Conservation (phyloP, 371 early-diverging fungal species). For the Globomyces sp. region DNA sequence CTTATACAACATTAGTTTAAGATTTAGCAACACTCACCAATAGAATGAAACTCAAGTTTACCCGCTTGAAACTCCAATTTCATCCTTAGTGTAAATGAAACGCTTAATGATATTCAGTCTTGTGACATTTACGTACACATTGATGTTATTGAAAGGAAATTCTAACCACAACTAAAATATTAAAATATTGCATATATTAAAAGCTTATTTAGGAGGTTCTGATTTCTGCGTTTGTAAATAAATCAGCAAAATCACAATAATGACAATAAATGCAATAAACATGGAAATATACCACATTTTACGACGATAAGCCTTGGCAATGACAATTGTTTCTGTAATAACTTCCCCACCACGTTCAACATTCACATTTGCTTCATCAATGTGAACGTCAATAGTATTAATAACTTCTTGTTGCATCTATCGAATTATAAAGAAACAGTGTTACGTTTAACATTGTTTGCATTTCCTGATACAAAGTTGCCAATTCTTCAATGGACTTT, state of each 20-base stretch:
- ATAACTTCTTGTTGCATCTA: slow-evolving; percentile 40
- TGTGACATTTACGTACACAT: no score
- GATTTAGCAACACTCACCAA: no score
- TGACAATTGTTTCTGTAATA: slow-evolving; percentile 31
- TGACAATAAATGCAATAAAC: slow-evolving; percentile 23
- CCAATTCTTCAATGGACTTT: slow-evolving; percentile 52
- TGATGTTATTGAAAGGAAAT: no score
- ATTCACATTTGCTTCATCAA: slow-evolving; percentile 31
- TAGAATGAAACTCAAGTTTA: no score
- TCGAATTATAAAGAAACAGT: slow-evolving; percentile 17
- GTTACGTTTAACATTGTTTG: slow-evolving; percentile 52
- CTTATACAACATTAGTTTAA: no score
- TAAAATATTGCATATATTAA: no score
- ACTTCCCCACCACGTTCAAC: slow-evolving; percentile 34
- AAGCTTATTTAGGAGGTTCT: no score
- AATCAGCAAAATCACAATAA: slow-evolving; percentile 22
- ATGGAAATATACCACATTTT: slow-evolving; percentile 33
- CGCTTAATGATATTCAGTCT: no score
- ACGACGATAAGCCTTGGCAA: slow-evolving; percentile 26
- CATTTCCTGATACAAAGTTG: slow-evolving; percentile 61
- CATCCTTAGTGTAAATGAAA: no score
- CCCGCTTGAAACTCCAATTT: no score
- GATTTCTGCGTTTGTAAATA: slow-evolving; percentile 19
- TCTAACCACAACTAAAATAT: no score
- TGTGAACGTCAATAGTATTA: slow-evolving; percentile 35